Conservation (phyloP, 2,329 filamentous ascomycete species). For the Arthrobotrys megalospora region DNA sequence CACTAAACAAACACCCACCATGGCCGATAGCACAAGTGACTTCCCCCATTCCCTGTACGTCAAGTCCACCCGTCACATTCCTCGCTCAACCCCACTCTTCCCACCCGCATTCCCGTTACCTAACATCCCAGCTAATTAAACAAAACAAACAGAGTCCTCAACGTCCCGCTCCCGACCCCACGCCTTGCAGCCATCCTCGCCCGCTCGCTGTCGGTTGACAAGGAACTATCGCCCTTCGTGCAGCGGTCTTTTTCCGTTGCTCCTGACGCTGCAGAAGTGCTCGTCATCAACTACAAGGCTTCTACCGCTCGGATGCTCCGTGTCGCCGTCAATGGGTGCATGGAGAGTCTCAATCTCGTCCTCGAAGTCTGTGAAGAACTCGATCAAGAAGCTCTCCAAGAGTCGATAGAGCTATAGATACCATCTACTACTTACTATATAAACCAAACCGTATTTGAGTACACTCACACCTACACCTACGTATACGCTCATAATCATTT, state of each 20-base stretch:
- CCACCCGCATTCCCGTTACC: constrained; percentile 32
- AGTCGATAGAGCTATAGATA: constrained; percentile 30
- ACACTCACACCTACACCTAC: not conserved
- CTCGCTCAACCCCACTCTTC: constrained; percentile 23
- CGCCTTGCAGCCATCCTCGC: constrained; percentile 83
- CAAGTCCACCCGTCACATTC: constrained; percentile 37
- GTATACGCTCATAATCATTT: no score
- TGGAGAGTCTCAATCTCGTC: constrained; percentile 88
- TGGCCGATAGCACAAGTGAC: constrained; percentile 23
- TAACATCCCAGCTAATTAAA: not conserved
- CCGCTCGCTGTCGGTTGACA: constrained; percentile 79
- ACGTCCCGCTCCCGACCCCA: constrained; percentile 85
- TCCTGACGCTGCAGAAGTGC: constrained; percentile 35
- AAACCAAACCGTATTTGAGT: not conserved
- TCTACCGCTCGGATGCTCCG: constrained; percentile 96
- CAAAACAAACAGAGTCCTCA: constrained; percentile 73
- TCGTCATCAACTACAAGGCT: constrained; percentile 82
- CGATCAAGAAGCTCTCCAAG: constrained; percentile 39
- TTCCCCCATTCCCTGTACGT: constrained; percentile 57
- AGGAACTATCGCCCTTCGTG: constrained; percentile 88
- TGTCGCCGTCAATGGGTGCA: constrained; percentile 94
- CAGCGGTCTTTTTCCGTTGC: constrained; percentile 74
- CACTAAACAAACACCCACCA: no score
- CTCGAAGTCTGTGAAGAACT: constrained; percentile 87
- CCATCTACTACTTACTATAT: not conserved